Percentiles rank a stretch among this genome's conserved stretches.
Evolutionary conservation across 2,329 filamentous ascomycete genomes (phyloP).

Genomic region (Xylaria sp.): DNA sequence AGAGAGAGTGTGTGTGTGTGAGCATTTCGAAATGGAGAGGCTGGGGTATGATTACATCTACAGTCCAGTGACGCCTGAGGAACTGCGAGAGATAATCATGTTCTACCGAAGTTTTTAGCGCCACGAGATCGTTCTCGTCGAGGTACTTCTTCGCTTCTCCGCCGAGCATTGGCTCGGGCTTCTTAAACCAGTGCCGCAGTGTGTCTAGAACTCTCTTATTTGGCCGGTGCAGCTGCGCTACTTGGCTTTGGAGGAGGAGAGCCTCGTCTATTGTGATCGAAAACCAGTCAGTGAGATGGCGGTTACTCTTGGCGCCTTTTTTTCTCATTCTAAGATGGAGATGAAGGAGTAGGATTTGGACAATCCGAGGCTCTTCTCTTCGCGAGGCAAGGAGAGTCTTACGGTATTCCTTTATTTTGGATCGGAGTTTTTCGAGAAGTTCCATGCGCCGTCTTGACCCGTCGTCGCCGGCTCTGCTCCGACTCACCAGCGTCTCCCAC

Average conservation of each 20-base stretch:
- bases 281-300: neutral
- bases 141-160: constrained; percentile 9
- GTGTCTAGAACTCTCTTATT: constrained; percentile 9
- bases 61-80: neutral
- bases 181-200: constrained; percentile 2
- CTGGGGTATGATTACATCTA: neutral
- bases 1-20: too few species aligned
- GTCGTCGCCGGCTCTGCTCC: neutral
- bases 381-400: neutral
- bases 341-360: neutral
- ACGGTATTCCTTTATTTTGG: constrained; percentile 14
- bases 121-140: constrained; percentile 8
- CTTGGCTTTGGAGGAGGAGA: constrained; percentile 20
- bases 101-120: neutral
- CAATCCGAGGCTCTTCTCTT: neutral
- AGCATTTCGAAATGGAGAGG: too few species aligned
- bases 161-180: neutral
- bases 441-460: neutral
- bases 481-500: constrained; percentile 15
- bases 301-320: neutral
- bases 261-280: constrained; percentile 10
- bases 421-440: neutral
- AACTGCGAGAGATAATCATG: constrained; percentile 9
- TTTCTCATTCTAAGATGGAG: neutral
- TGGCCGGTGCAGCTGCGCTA: constrained; percentile 8